Percentiles rank a stretch among this genome's conserved stretches.
phyloP scores from a whole-genome alignment of 2,329 filamentous ascomycete species.

The Rhynchosporium graminicola region DNA sequence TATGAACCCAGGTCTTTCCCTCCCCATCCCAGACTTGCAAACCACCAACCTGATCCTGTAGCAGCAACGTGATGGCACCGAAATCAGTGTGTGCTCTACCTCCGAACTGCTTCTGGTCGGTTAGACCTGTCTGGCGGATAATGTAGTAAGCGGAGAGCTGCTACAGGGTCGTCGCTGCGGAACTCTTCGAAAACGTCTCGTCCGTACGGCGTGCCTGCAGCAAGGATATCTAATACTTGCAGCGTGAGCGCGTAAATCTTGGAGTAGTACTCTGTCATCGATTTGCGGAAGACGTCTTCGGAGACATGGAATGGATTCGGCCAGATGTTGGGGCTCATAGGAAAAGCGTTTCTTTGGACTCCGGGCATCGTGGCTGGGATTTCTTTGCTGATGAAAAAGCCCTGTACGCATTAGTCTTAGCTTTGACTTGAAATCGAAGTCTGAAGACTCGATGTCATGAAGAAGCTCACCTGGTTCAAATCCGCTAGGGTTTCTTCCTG shows the following conservation, averaged over 20 bases:
- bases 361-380: conserved; percentile 45
- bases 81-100: conserved; percentile 55
- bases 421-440: not conserved
- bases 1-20: conserved; percentile 45
- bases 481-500: conserved; percentile 48
- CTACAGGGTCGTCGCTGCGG: conserved; percentile 44
- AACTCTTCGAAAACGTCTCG: conserved; percentile 48
- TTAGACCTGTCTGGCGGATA: conserved; percentile 48
- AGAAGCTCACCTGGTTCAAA: conserved; percentile 44
- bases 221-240: conserved; percentile 46
- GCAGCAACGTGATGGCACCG: conserved; percentile 54
- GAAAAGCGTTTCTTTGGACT: conserved; percentile 40
- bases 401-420: conserved; percentile 24
- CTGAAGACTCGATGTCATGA: not conserved
- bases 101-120: conserved; percentile 27
- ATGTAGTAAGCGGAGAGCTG: conserved; percentile 49
- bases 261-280: conserved; percentile 47
- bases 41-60: conserved; percentile 51
- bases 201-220: conserved; percentile 46
- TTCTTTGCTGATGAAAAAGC: conserved; percentile 46
- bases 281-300: conserved; percentile 42
- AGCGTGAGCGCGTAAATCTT: conserved; percentile 42
- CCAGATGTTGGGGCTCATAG: conserved; percentile 48
- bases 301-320: conserved; percentile 40
- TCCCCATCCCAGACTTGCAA: conserved; percentile 52